These are phyloP conservation scores for Candida methanosorbosa DNA, from an alignment of 805 yeast species.

Conservation along the genomic window DNA sequence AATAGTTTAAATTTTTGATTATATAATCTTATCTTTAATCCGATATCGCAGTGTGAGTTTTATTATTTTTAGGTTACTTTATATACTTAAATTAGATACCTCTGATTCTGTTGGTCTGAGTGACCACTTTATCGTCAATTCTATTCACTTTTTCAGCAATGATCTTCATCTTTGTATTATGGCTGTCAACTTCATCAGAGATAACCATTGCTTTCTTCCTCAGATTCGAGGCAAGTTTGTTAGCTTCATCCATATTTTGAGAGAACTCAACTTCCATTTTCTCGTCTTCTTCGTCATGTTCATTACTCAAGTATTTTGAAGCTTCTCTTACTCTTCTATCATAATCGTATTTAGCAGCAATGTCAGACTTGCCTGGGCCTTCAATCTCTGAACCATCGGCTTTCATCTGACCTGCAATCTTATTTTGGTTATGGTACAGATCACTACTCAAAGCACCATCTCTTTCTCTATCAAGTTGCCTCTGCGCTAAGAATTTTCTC, in stretches of 20 bases:
- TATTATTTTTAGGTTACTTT: no score
- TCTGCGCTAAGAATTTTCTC: constrained; percentile 49
- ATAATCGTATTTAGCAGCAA: constrained; percentile 37
- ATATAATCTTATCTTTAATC: no score
- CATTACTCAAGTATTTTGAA: constrained; percentile 70
- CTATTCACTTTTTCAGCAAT: constrained; percentile 81
- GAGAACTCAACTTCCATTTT: constrained; percentile 86
- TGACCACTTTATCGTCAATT: constrained; percentile 64
- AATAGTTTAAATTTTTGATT: no score
- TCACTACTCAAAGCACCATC: constrained; percentile 17
- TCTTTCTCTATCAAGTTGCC: constrained; percentile 21
- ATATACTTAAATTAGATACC: constrained; percentile 19
- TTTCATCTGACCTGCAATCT: constrained; percentile 37
- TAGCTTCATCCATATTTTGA: constrained; percentile 71
- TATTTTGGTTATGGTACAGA: constrained; percentile 18
- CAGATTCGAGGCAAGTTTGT: constrained; percentile 58
- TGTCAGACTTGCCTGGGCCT: constrained; percentile 15
- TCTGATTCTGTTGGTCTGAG: constrained; percentile 22
- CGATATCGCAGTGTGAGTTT: no score
- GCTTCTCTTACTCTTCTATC: constrained; percentile 50
- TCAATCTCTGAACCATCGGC: constrained; percentile 26
- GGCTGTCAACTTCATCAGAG: constrained; percentile 70
- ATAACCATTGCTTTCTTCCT: constrained; percentile 64
- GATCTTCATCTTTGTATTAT: constrained; percentile 61
- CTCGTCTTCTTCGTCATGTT: constrained; percentile 81